Evolutionary conservation across 2,329 filamentous ascomycete species (phyloP), one percentile per base, ranked within the genome.

Genomic region (Cladosporium velox): DNA sequence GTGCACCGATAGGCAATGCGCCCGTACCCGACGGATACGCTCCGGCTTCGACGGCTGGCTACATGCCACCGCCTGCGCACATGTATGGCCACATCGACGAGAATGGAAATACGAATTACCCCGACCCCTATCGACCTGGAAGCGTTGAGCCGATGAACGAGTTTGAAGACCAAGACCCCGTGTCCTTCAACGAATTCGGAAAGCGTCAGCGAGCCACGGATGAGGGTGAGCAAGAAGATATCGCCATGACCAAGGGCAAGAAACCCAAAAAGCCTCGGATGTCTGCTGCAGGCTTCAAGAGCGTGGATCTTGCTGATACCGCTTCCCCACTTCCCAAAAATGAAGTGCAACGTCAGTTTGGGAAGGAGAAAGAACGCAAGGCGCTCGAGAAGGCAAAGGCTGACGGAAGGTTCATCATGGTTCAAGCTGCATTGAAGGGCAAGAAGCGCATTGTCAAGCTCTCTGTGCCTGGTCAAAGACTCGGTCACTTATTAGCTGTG

Each of bases 321-420:
- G 70, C 67, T 15, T 60, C 73, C 4, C 66, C 66, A 30, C 74
- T 71, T 26, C 71, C 76, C 69, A 82, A 80, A 71, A 82, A 76
- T 52, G 77, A 78, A 30, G 79, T 81, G 11, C 80, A 80, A 11
- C 77, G 79, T 57, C 79, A 84, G 65, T 84, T 81, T 65, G 79
- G 82, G 67, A 80, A 80, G 62, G 79, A 83, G 68, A 78, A 82
- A 55, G 78, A 83, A 69, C 72, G 73, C 8, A 77, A 77, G 58
- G 75, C 76, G 1, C 69, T 78, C 2, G 74, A 81, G 70, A 73
- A 79, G 74, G 72, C 76, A 1, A 77, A 77, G 67, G 78, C 77
- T 14, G 77, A 82, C 30, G 81, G 82, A 34, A 76, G 81, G 0
- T 82, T 77, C 65, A 80, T 82, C 59, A 75, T 81, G 65, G 77